Evolutionary conservation across 129 eudicot genomes (phyloP), one percentile per base, ranked within the genome.

Genomic region (Helianthus annuus): DNA sequence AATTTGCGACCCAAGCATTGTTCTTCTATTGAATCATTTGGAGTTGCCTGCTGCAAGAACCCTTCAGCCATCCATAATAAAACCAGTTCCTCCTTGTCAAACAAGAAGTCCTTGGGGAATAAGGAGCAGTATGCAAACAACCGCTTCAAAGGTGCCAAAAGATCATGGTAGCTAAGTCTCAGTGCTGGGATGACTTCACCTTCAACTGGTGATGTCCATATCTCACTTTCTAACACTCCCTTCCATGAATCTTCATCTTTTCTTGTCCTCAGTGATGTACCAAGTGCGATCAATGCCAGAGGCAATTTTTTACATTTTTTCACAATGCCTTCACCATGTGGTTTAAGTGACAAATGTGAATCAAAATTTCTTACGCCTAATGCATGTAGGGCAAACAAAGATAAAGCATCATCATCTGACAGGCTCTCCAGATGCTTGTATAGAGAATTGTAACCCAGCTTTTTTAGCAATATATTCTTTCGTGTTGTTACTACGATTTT

Each of bases 51-150:
- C 2, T 42, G 46, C 46, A 60, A 60, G 14, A 60, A 60, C 44
- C 66, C 66, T 60, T 60, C 66, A 5, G 44, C 66, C 66, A 60
- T 60, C 66, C 66, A 60, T 12, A 60, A 6, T 60, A 60, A 5
- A 60, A 32, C 19, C 0, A 60, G 46, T 12, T 60, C 66, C 2
- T 60, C 44, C 1, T 13, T 60, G 5, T 60, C 42, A 60, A 60
- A 60, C 5, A 60, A 1, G 22, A 60, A 60, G 11, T 60, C 66
- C 66, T 60, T 60, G 2, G 66, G 66, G 1, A 60, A 60, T 22
- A 60, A 34, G 11, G 66, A 60, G 19, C 66, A 60, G 10, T 60
- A 60, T 32, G 66, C 66, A 60, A 60, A 60, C 45, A 60, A 5
- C 19, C 32, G 44, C 10, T 60, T 60, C 19, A 60, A 60, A 4